A percentile compares a stretch with the other conserved stretches of the same genome.
These are phyloP conservation scores for Vanrija sp. DNA, from an alignment of 1,284 basidiomycete species.

Conservation along the genomic window DNA sequence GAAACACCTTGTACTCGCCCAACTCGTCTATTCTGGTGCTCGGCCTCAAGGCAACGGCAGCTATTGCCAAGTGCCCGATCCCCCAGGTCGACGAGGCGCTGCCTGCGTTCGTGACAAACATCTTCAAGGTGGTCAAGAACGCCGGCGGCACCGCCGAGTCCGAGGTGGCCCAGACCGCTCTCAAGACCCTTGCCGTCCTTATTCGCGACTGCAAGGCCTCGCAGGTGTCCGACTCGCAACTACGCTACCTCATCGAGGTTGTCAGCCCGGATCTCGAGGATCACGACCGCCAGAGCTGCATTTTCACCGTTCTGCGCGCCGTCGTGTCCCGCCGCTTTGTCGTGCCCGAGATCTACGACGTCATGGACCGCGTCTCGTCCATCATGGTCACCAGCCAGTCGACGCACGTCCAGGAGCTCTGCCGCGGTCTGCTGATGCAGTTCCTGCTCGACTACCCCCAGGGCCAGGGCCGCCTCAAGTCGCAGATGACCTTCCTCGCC, in stretches of 20 bases:
- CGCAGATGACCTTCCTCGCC: conserved; percentile 87
- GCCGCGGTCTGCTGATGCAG: conserved; percentile 81
- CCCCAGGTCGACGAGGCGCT: conserved; percentile 71
- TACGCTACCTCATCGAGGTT: conserved; percentile 80
- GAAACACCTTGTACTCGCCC: conserved; percentile 87
- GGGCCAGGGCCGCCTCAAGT: conserved; percentile 81
- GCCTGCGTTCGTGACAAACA: conserved; percentile 80
- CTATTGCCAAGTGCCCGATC: conserved; percentile 80
- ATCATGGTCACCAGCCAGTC: conserved; percentile 94
- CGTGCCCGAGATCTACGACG: conserved; percentile 93
- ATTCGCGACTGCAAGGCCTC: conserved; percentile 78
- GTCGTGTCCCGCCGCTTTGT: conserved; percentile 88
- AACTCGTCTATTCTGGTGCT: conserved; percentile 73
- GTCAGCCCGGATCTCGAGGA: conserved; percentile 92
- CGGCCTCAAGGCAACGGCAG: conserved; percentile 75
- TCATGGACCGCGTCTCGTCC: conserved; percentile 93
- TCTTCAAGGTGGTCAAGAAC: conserved; percentile 77
- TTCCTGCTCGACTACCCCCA: conserved; percentile 98
- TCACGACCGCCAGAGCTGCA: conserved; percentile 74
- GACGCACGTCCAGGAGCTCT: conserved; percentile 83
- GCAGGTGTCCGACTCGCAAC: conserved; percentile 82
- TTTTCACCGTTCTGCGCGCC: conserved; percentile 87
- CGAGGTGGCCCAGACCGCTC: conserved; percentile 80
- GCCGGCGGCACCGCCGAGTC: conserved; percentile 79
- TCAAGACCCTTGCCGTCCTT: conserved; percentile 80